Conservation (phyloP, 192 early-diverging fungal genomes). For the Podochytrium sp. region DNA sequence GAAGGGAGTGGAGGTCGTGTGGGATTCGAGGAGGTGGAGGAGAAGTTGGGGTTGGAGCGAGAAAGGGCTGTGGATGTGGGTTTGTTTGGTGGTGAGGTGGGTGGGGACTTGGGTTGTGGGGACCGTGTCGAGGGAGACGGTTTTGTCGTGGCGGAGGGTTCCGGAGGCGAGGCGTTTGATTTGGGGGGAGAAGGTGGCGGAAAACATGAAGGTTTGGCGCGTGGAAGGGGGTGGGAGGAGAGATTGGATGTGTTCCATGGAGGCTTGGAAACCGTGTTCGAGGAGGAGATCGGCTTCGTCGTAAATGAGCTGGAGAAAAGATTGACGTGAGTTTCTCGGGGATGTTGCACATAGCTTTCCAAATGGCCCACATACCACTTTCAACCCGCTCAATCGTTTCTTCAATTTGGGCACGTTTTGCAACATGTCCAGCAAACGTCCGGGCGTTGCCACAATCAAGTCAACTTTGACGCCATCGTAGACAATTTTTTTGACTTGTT, state of each 20-base stretch:
- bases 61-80: slow-evolving; percentile 8
- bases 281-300: slow-evolving; percentile 53
- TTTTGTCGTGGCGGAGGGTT: slow-evolving; percentile 69
- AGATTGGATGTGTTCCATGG: slow-evolving; percentile 68
- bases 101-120: slow-evolving; percentile 60
- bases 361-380: slow-evolving; percentile 77
- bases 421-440: slow-evolving; percentile 91
- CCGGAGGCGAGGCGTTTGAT: slow-evolving; percentile 58
- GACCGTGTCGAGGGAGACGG: slow-evolving; percentile 76
- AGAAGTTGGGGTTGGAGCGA: slow-evolving; percentile 44
- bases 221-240: slow-evolving; percentile 56
- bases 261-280: slow-evolving; percentile 79
- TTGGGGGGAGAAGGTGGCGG: slow-evolving; percentile 75
- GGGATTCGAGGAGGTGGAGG: slow-evolving; percentile 47
- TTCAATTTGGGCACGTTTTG: slow-evolving; percentile 38
- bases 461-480: slow-evolving; percentile 44
- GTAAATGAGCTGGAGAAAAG: not conserved
- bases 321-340: not conserved
- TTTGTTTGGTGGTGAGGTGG: slow-evolving; percentile 68
- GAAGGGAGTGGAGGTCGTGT: slow-evolving; percentile 47
- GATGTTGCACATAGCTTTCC: slow-evolving; percentile 32
- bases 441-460: slow-evolving; percentile 91
- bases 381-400: slow-evolving; percentile 1
- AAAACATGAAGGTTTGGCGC: slow-evolving; percentile 84
- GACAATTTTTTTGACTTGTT: slow-evolving; percentile 42